A percentile compares a stretch with the other conserved stretches of the same genome.
Evolutionary conservation across 768 basidiomycete species (phyloP).

Genomic region (Termitomyces sp.): DNA sequence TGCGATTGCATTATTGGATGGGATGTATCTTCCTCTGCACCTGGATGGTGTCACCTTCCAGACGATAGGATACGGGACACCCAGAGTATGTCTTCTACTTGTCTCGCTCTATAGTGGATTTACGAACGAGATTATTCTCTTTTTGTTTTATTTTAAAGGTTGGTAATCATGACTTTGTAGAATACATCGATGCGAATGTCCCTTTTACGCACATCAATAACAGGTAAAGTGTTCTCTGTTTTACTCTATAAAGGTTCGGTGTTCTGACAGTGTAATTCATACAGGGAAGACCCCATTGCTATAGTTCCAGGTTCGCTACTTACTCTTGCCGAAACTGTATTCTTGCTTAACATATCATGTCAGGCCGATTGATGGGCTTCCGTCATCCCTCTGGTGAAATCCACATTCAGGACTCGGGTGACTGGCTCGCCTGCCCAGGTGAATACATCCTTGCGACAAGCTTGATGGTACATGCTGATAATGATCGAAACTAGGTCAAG

Average conservation of each 20-base stretch:
- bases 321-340: neutral
- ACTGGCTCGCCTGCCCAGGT: conserved; percentile 57
- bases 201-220: conserved; percentile 58
- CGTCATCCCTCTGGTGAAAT: conserved; percentile 43
- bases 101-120: conserved; percentile 11
- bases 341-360: neutral
- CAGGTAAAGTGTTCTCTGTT: conserved; percentile 22
- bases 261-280: neutral
- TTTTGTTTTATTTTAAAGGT: conserved; percentile 21
- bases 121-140: too few species aligned
- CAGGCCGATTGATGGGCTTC: conserved; percentile 24
- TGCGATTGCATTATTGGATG: conserved; percentile 50
- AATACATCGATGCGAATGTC: conserved; percentile 49
- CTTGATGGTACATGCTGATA: neutral
- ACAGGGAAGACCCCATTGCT: conserved; percentile 34
- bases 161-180: conserved; percentile 57
- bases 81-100: conserved; percentile 29
- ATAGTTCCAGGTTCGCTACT: conserved; percentile 29
- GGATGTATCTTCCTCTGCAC: conserved; percentile 48
- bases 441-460: neutral
- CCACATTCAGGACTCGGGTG: conserved; percentile 40
- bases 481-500: conserved; percentile 37
- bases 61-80: conserved; percentile 35
- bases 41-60: conserved; percentile 32
- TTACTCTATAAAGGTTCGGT: neutral